Evolutionary conservation across 2,329 filamentous ascomycete species (phyloP).

Genomic region (Pestalotiopsis sp.): DNA sequence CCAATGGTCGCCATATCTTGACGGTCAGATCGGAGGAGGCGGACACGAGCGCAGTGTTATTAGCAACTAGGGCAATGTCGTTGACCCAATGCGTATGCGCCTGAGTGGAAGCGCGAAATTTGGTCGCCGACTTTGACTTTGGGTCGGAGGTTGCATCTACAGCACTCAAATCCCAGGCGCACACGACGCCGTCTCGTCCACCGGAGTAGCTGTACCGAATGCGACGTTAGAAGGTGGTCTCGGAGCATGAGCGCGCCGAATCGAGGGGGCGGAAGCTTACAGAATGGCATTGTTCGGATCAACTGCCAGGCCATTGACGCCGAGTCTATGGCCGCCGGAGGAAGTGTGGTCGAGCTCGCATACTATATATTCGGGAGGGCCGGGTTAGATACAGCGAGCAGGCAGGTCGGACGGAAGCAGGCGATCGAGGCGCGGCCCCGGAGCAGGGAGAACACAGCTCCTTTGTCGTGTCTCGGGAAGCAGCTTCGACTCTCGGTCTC

Average conservation of each 20-base stretch:
- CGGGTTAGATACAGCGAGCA: conserved; percentile 17
- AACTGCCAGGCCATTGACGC: conserved; percentile 91
- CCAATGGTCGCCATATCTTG: conserved; percentile 84
- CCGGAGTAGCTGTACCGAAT: conserved; percentile 76
- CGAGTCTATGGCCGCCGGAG: conserved; percentile 82
- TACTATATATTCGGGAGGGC: conserved; percentile 39
- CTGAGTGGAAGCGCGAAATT: conserved; percentile 62
- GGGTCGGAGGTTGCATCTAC: conserved; percentile 52
- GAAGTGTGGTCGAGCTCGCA: conserved; percentile 62
- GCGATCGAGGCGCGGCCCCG: not conserved
- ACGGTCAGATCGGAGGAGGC: conserved; percentile 94
- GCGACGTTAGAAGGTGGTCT: conserved; percentile 19
- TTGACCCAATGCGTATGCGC: conserved; percentile 98
- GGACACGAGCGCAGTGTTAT: conserved; percentile 79
- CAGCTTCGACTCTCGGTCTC: not conserved
- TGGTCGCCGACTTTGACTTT: conserved; percentile 51
- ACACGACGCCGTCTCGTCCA: conserved; percentile 92
- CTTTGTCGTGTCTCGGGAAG: conserved; percentile 6
- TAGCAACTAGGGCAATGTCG: conserved; percentile 80
- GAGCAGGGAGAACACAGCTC: no score
- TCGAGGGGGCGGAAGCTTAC: conserved; percentile 54
- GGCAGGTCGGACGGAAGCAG: conserved; percentile 3
- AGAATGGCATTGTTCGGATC: conserved; percentile 82
- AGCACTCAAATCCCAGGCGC: conserved; percentile 84
- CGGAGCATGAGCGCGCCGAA: conserved; percentile 9